Evolutionary conservation across 805 yeast species (phyloP).

Genomic region (Candida mattraensis): DNA sequence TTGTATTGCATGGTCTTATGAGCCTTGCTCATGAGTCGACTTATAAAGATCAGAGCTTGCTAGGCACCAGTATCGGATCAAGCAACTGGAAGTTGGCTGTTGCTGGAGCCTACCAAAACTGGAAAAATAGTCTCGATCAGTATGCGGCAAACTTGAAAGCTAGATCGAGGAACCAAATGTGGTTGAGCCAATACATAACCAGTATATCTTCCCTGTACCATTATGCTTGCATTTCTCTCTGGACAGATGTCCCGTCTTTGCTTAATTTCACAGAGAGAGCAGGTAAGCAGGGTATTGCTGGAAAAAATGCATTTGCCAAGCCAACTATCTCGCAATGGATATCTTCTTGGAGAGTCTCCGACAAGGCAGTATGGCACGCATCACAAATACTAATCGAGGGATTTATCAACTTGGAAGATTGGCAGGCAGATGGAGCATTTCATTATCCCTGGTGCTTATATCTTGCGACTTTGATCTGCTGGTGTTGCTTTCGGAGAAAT

Average conservation of each 20-base stretch:
- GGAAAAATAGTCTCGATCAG: too few relatives aligned
- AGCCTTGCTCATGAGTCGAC: conserved; percentile 14
- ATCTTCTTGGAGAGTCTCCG: conserved; percentile 7
- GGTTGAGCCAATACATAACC: conserved; percentile 6
- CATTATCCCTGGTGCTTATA: conserved; percentile 20
- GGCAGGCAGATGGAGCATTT: conserved; percentile 18
- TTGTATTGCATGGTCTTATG: conserved; percentile 17
- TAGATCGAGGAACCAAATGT: too few relatives aligned
- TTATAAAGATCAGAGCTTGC: conserved; percentile 3
- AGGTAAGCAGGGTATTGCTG: too few relatives aligned
- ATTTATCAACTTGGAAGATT: conserved; percentile 13
- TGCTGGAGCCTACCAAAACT: too few relatives aligned
- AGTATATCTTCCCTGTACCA: conserved; percentile 12
- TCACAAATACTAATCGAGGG: conserved; percentile 17
- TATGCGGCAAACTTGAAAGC: not conserved
- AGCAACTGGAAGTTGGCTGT: not conserved
- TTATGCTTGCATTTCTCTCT: conserved; percentile 10
- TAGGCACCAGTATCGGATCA: conserved; percentile 3
- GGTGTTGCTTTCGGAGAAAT: conserved; percentile 9
- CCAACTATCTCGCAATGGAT: not conserved
- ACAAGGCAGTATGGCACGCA: conserved; percentile 16
- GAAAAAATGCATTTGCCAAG: conserved; percentile 4
- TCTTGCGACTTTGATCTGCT: conserved; percentile 12
- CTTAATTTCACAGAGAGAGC: too few relatives aligned
- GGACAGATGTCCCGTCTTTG: conserved; percentile 8